These are phyloP conservation scores for Jimgerdemannia lactiflua DNA, from an alignment of 192 early-diverging fungal species.

Conservation along the genomic window DNA sequence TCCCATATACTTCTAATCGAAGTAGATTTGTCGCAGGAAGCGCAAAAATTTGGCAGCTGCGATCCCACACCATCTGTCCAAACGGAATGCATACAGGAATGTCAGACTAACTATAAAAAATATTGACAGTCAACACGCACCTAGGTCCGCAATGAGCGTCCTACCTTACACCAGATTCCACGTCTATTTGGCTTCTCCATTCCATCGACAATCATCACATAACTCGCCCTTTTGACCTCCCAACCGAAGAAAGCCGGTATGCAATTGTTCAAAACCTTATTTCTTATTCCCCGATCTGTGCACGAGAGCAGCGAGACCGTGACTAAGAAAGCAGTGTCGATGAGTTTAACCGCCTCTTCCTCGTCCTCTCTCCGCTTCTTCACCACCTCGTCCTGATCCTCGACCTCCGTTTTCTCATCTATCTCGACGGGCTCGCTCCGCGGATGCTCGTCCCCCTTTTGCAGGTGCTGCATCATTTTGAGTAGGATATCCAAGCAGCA, in stretches of 20 bases:
- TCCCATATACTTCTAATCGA: constrained; percentile 25
- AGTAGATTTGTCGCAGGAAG: constrained; percentile 34
- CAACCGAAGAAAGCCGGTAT: no score
- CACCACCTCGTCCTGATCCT: neutral
- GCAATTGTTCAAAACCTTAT: constrained; percentile 7
- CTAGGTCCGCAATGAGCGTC: no score
- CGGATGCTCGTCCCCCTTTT: constrained; percentile 1
- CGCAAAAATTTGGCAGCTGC: constrained; percentile 20
- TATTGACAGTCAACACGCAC: no score
- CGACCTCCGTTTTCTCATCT: neutral
- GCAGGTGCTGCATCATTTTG: constrained; percentile 14
- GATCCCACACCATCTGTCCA: constrained; percentile 25
- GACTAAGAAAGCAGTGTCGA: constrained; percentile 10
- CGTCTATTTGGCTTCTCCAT: no score
- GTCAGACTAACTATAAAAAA: no score
- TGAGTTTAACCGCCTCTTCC: neutral
- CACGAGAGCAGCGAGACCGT: neutral
- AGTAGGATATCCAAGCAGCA: constrained; percentile 23
- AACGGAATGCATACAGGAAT: no score
- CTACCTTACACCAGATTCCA: no score
- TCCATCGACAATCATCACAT: no score
- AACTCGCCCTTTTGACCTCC: no score
- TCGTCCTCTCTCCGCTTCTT: neutral
- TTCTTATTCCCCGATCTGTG: constrained; percentile 2
- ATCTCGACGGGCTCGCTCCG: neutral